Evolutionary conservation across 352 stramenopile species (phyloP), one percentile per base, ranked within the genome.

Genomic region (Phytophthora brassicae): DNA sequence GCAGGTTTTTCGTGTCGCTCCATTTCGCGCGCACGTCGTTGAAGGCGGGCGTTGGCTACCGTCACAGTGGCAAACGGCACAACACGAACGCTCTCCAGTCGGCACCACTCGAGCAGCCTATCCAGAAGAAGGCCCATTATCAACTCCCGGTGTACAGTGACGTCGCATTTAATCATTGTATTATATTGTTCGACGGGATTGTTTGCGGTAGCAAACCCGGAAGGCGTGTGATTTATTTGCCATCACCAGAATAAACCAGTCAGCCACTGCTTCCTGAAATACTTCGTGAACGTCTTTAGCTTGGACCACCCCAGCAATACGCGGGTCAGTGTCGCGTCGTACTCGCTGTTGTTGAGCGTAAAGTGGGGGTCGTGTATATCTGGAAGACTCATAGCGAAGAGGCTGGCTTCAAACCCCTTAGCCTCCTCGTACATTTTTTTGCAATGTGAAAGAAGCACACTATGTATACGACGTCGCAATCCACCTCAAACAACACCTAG

Each of bases 191-290:
- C 31, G 8, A 36, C 31, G 31, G 31, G 31, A 13, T 36, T 36
- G 31, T 36, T 36, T 13, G 31, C 16, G 31, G 31, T 36, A 36
- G 31, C 31, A 2, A 36, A 36, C 11, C 31, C 31, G 2, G 8
- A 13, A 29, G 50, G 46, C n/a, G 29, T 44, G 6, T 14, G 28
- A 54, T 44, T 33, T 9, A 19, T 16, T 20, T 54, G 28, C 46
- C 46, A 54, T 11, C 19, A 11, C 16, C 48, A 2, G 41, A 57
- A 57, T 16, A 41, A 48, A 9, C 38, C 23, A 17, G 23, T 48
- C 36, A 57, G 38, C 50, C 50, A 57, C 31, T 57, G 50, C 38
- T 57, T 57, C 0, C 38, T 22, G 14, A 57, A 48, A 24, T 57
- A 57, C n/a, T 13, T n/a, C 2, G 48, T 2, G 22, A 57, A 49